A percentile compares a stretch with the other conserved stretches of the same genome.
Evolutionary conservation across 1,284 basidiomycete species (phyloP).

Genomic region (Marasmius tenuissimus): DNA sequence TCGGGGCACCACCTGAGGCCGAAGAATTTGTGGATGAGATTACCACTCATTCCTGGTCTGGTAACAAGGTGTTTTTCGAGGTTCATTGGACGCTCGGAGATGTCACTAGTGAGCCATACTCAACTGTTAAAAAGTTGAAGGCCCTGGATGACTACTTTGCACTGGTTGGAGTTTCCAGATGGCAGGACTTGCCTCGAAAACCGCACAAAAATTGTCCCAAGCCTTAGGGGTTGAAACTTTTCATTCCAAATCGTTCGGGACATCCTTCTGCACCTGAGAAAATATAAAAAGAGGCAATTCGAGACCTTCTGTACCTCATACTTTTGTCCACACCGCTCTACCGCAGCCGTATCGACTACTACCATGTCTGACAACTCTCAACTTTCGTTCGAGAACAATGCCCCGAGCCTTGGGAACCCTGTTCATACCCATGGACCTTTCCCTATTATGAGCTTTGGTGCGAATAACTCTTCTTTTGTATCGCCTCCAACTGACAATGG

Average conservation of each 20-base stretch:
- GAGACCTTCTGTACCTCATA: neutral
- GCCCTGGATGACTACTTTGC: constrained; percentile 8
- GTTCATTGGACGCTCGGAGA: constrained; percentile 8
- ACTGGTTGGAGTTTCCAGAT: neutral
- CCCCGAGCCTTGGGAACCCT: neutral
- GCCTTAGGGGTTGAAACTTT: too few relatives aligned
- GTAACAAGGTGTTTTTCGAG: neutral
- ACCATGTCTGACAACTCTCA: neutral
- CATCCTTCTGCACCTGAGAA: neutral
- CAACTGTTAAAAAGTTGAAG: constrained; percentile 5
- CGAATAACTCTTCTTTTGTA: neutral
- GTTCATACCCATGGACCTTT: neutral
- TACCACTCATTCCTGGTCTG: neutral
- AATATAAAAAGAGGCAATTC: neutral
- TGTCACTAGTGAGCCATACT: constrained; percentile 6
- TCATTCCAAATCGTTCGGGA: too few relatives aligned
- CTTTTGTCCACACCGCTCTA: too few relatives aligned
- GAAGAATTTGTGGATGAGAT: constrained; percentile 7
- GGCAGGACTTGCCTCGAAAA: constrained; percentile 10
- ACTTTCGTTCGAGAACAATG: neutral
- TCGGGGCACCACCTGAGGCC: constrained; percentile 5
- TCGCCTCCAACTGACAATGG: neutral
- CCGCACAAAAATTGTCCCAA: too few relatives aligned
- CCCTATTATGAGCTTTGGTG: neutral
- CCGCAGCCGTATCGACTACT: too few relatives aligned